Conservation (phyloP, 352 stramenopile species). For the Phytophthora capsici region DNA sequence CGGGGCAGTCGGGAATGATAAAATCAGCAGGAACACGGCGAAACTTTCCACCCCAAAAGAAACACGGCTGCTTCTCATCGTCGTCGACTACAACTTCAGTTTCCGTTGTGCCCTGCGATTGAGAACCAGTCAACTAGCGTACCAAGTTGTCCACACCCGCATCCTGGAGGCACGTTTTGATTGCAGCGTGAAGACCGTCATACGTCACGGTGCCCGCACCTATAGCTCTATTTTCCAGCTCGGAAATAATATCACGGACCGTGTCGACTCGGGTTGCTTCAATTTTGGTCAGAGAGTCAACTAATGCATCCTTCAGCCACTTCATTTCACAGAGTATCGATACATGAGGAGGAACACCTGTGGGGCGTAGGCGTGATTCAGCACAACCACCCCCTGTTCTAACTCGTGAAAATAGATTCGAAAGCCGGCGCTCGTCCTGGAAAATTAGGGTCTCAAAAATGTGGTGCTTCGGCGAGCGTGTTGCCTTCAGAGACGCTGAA, state of each 20-base stretch:
- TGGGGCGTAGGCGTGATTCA: constrained; percentile 1
- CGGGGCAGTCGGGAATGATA: not conserved
- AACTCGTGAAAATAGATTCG: not conserved
- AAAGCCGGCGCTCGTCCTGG: not conserved
- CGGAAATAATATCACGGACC: constrained; percentile 9
- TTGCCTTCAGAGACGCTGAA: not conserved
- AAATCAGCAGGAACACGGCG: not conserved
- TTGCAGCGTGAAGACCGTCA: constrained; percentile 2
- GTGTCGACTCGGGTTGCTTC: not conserved
- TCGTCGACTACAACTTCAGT: not conserved
- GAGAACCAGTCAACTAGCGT: not conserved
- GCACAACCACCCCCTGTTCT: not conserved
- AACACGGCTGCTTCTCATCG: no score
- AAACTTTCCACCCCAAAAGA: constrained; percentile 3
- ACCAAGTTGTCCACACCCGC: not conserved
- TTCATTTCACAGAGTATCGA: constrained; percentile 20
- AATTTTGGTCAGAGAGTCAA: constrained; percentile 1
- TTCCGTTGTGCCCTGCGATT: no score
- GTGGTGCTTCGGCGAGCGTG: constrained; percentile 5
- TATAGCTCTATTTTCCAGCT: constrained; percentile 19
- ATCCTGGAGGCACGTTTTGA: constrained; percentile 2
- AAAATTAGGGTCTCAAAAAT: constrained; percentile 4
- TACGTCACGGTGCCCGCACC: constrained; percentile 9
- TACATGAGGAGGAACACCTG: constrained; percentile 10
- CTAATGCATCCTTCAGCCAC: not conserved